Conservation (phyloP, 257 asterid genomes). For the Solanum commersonii region DNA sequence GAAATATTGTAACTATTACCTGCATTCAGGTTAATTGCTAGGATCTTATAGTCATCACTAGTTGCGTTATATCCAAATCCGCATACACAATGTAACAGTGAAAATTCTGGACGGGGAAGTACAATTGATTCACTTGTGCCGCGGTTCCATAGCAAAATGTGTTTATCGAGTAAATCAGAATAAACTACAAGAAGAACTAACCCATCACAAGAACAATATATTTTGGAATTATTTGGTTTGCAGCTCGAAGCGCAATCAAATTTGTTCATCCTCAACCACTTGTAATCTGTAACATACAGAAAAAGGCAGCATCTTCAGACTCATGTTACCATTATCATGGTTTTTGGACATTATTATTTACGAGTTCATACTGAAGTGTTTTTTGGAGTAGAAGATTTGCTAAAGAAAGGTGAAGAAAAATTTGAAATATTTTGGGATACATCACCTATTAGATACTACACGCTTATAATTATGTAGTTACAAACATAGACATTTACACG, state of each 20-base stretch:
- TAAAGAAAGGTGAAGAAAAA: background rate
- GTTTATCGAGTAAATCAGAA: background rate
- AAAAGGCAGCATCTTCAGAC: too few species aligned
- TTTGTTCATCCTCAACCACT: background rate
- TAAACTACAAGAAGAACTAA: background rate
- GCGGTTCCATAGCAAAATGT: background rate
- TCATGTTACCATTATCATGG: too few species aligned
- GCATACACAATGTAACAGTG: background rate
- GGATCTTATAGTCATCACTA: background rate
- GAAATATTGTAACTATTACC: background rate
- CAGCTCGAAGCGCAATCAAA: background rate
- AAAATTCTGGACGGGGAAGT: background rate
- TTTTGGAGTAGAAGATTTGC: background rate
- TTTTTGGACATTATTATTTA: too few species aligned
- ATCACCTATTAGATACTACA: background rate
- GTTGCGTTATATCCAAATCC: background rate
- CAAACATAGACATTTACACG: background rate
- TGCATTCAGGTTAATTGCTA: background rate
- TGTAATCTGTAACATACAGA: too few species aligned
- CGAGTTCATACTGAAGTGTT: background rate
- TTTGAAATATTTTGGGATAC: background rate
- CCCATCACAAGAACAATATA: background rate
- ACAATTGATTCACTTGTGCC: background rate
- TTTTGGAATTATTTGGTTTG: background rate
- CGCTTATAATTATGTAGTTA: background rate